phyloP scores from a whole-genome alignment of 1,284 basidiomycete species.

The Cutaneotrichosporon sp. region DNA sequence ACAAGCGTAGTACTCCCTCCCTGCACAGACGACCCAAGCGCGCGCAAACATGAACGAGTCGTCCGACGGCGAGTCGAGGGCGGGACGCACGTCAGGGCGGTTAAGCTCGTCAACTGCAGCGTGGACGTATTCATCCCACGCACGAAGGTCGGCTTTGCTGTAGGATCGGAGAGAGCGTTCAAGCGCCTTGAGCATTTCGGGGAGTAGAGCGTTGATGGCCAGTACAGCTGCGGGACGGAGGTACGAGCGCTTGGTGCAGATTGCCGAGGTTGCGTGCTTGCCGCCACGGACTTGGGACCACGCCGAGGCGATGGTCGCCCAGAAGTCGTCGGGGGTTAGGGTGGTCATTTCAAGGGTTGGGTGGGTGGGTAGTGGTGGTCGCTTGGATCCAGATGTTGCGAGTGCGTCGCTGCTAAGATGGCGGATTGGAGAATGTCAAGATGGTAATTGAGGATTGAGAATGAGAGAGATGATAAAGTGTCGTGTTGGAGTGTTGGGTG shows the following conservation, averaged over 20 bases:
- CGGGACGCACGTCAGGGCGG: constrained; percentile 17
- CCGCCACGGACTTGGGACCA: neutral
- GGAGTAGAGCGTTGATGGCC: neutral
- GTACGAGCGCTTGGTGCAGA: neutral
- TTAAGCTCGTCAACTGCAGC: constrained; percentile 16
- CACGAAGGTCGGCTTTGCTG: neutral
- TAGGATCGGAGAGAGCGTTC: neutral
- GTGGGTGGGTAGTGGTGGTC: constrained; percentile 2
- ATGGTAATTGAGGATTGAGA: neutral
- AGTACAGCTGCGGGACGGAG: neutral
- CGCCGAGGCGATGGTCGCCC: neutral
- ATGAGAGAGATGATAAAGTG: too few species aligned
- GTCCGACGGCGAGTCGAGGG: constrained; percentile 11
- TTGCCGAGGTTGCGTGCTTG: neutral
- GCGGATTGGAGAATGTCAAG: too few species aligned
- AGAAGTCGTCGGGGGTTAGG: neutral
- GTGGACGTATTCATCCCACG: constrained; percentile 6
- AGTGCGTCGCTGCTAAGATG: too few species aligned
- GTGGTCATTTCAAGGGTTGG: neutral
- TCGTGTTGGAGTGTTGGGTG: neutral
- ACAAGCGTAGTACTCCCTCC: constrained; percentile 13
- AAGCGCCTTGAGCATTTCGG: neutral
- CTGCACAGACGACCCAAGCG: constrained; percentile 17
- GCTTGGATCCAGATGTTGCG: too few species aligned
- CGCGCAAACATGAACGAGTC: constrained; percentile 21